phyloP scores from a whole-genome alignment of 257 asterid species.

The Datura wrightii region DNA sequence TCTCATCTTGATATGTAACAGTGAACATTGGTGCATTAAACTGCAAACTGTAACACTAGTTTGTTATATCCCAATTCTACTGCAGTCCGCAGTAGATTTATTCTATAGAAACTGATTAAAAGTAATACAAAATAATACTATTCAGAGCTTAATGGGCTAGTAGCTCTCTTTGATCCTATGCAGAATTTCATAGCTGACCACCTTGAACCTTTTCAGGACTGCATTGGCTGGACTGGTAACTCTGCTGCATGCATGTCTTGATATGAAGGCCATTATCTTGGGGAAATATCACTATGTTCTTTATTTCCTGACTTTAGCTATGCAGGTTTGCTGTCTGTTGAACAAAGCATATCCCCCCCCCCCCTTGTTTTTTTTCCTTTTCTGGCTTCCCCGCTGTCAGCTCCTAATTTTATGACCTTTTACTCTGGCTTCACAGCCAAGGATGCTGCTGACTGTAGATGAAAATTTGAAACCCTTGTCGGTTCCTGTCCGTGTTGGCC shows the following conservation, averaged over 20 bases:
- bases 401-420: not conserved
- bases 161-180: not conserved
- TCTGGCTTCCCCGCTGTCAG: not conserved
- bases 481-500: constrained; percentile 96
- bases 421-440: constrained; percentile 57
- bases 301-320: constrained; percentile 73
- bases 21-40: constrained; percentile 14
- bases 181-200: not conserved
- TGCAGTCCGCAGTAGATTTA: constrained; percentile 7
- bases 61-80: not conserved
- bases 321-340: constrained; percentile 54
- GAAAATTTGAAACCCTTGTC: constrained; percentile 87
- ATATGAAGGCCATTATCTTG: constrained; percentile 73
- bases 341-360: not conserved
- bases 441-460: constrained; percentile 93
- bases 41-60: not conserved
- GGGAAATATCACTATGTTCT: constrained; percentile 75
- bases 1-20: not conserved
- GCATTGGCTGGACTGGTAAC: constrained; percentile 86
- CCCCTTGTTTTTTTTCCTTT: not conserved
- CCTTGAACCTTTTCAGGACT: constrained; percentile 50
- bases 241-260: constrained; percentile 73
- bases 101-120: not conserved
- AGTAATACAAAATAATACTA: not conserved
- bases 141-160: not conserved